phyloP scores from a whole-genome alignment of 768 basidiomycete genomes.

The Coprinopsis strossmayeri region DNA sequence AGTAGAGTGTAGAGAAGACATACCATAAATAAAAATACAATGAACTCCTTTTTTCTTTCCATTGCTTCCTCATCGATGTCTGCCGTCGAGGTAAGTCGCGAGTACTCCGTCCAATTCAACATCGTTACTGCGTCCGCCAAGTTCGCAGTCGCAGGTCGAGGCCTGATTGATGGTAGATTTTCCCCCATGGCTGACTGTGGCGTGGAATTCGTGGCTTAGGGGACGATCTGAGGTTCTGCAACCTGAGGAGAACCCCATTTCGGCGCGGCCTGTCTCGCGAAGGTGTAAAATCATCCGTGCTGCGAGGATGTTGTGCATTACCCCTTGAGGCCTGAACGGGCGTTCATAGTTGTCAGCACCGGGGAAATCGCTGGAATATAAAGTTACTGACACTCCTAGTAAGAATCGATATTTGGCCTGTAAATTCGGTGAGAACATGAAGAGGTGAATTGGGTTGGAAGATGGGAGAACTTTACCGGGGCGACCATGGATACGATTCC shows the following conservation, averaged over 20 bases:
- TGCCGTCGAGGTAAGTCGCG: too few relatives aligned
- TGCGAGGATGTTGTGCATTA: constrained; percentile 9
- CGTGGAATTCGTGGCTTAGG: not conserved
- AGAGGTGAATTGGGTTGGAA: too few relatives aligned
- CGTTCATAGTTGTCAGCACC: not conserved
- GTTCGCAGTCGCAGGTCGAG: not conserved
- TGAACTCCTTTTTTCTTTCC: too few relatives aligned
- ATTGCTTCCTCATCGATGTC: too few relatives aligned
- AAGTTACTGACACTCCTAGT: not conserved
- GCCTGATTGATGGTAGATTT: not conserved
- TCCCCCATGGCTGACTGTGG: not conserved
- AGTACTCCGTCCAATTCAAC: not conserved
- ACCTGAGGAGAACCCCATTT: constrained; percentile 3
- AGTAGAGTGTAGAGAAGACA: too few relatives aligned
- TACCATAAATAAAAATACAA: too few relatives aligned
- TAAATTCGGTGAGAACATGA: not conserved
- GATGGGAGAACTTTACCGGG: not conserved
- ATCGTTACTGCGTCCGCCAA: not conserved
- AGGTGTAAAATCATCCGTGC: constrained; percentile 11
- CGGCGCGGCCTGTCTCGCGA: constrained; percentile 5
- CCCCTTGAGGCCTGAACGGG: not conserved
- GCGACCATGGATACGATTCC: not conserved
- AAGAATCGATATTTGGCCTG: not conserved
- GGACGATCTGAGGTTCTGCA: not conserved
- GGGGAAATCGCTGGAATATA: not conserved